These are phyloP conservation scores for Verticillium zaregamsianum DNA, from an alignment of 2,329 filamentous ascomycete species.

Conservation along the genomic window DNA sequence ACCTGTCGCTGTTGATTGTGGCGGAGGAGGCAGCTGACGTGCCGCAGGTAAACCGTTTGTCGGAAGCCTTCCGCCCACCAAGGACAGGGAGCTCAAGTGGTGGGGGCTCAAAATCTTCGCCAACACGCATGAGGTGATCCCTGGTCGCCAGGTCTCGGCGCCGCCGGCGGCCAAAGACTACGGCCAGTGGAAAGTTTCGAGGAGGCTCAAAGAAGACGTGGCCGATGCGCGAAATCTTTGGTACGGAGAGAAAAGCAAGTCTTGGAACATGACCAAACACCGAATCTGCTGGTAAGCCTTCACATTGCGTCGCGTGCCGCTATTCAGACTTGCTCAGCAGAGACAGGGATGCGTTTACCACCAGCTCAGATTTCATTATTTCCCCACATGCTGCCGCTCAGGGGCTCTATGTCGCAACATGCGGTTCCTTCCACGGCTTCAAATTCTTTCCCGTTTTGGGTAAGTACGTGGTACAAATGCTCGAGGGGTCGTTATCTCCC, in stretches of 20 bases:
- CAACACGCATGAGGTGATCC: conserved; percentile 48
- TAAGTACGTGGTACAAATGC: conserved; percentile 41
- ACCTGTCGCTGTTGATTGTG: conserved; percentile 15
- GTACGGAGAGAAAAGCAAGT: conserved; percentile 51
- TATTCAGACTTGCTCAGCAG: not conserved
- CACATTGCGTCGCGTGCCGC: not conserved
- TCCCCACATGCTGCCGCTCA: conserved; percentile 36
- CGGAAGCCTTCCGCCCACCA: conserved; percentile 52
- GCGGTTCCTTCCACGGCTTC: conserved; percentile 52
- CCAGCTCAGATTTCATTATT: conserved; percentile 52
- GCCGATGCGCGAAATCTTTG: conserved; percentile 51
- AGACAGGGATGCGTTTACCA: conserved; percentile 60
- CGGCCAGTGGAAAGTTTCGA: conserved; percentile 57
- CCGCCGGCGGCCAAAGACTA: conserved; percentile 55
- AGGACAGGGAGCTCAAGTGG: conserved; percentile 49
- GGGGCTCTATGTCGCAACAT: conserved; percentile 48
- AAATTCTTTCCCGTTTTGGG: conserved; percentile 48
- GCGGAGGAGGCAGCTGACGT: conserved; percentile 21
- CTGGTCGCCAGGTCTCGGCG: conserved; percentile 50
- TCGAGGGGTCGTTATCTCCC: conserved; percentile 35
- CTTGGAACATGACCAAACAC: conserved; percentile 57
- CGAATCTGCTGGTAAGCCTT: conserved; percentile 60
- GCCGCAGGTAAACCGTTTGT: conserved; percentile 46
- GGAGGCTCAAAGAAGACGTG: conserved; percentile 53
- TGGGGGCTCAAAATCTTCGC: conserved; percentile 58